Percentiles rank a stretch among this genome's conserved stretches.
phyloP scores from a whole-genome alignment of 2,329 filamentous ascomycete species.

The Talaromyces amestolkiae region DNA sequence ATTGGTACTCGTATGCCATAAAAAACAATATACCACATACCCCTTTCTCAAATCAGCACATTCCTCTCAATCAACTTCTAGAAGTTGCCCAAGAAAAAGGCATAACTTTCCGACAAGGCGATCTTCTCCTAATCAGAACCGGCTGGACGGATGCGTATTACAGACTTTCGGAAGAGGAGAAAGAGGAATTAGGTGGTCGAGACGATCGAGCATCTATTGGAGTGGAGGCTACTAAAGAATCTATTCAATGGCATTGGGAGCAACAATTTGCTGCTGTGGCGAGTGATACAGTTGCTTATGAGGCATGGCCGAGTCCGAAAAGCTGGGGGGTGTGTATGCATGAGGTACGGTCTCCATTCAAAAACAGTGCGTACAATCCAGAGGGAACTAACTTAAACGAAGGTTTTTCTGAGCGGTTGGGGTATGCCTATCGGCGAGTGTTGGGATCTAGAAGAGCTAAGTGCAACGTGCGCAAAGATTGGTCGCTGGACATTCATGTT shows the following conservation, averaged over 20 bases:
- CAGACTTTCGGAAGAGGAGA: slow-evolving; percentile 17
- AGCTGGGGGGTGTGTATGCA: slow-evolving; percentile 21
- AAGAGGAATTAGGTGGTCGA: slow-evolving; percentile 18
- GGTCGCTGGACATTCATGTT: slow-evolving; percentile 46
- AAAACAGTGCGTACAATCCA: too few species aligned
- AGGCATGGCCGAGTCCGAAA: slow-evolving; percentile 40
- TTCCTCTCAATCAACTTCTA: slow-evolving; percentile 22
- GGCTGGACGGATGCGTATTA: slow-evolving; percentile 29
- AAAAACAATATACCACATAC: slow-evolving; percentile 10
- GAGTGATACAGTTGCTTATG: slow-evolving; percentile 53
- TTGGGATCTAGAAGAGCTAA: slow-evolving; percentile 39
- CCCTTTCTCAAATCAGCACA: slow-evolving; percentile 15
- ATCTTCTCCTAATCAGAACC: slow-evolving; percentile 30
- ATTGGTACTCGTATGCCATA: slow-evolving; percentile 21
- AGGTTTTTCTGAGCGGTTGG: slow-evolving; percentile 40
- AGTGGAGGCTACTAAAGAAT: slow-evolving; percentile 45
- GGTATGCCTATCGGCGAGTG: slow-evolving; percentile 43
- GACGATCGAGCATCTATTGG: slow-evolving; percentile 35
- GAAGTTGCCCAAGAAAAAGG: slow-evolving; percentile 24
- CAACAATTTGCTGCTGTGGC: slow-evolving; percentile 54
- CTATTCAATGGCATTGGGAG: slow-evolving; percentile 57
- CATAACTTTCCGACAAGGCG: slow-evolving; percentile 26
- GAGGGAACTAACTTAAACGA: background rate
- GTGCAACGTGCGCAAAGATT: slow-evolving; percentile 30
- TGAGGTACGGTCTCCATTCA: slow-evolving; percentile 11